Evolutionary conservation across 2,329 filamentous ascomycete genomes (phyloP), one percentile per base, ranked within the genome.

Genomic region (Cadophora sp.): DNA sequence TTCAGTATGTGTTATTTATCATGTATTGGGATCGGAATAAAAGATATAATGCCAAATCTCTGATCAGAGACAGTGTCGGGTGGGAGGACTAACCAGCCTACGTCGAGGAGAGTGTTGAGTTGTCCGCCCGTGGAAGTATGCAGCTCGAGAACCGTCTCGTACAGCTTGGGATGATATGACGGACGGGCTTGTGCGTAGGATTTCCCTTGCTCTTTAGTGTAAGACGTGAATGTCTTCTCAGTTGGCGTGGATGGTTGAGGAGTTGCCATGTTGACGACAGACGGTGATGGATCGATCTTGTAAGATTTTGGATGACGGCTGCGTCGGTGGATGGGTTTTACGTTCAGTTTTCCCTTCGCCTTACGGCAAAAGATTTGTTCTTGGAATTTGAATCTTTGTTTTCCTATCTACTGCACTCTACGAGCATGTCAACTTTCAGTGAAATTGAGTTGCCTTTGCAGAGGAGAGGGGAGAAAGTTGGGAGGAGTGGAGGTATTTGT

Each of bases 171-270:
- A 5, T 68, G 41, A 47, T 70, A 72, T 1, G 45, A 56, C 0
- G 62, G 51, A 16, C 73, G 72, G 14, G 59, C 48, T n/a, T 66
- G 58, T 41, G 73, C 71, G 59, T 76, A 75, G 24, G 64, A 60
- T 20, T 67, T 58, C 7, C 73, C 73, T 66, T 75, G 70, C 27
- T 63, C 50, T 27, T 66, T 51, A 50, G 66, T 69, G 39, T 72
- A 75, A 41, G 64, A 64, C 3, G 70, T 66, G 66, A 74, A 75
- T 1, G 73, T 75, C 18, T 71, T 69, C 22, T 76, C 74, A 13
- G 62, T 22, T 1, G 66, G 41, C 0, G 43, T 45, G 41, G 36
- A 24, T 58, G 50, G 53, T 58, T 58, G 36, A n/a, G 53, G 53
- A 41, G 53, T 58, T 58, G 53, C 13, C 53, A 58, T 58, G 39